A percentile compares a stretch with the other conserved stretches of the same genome.
Conservation (phyloP, 331 rosid genomes). For the Quercus tomentella region DNA sequence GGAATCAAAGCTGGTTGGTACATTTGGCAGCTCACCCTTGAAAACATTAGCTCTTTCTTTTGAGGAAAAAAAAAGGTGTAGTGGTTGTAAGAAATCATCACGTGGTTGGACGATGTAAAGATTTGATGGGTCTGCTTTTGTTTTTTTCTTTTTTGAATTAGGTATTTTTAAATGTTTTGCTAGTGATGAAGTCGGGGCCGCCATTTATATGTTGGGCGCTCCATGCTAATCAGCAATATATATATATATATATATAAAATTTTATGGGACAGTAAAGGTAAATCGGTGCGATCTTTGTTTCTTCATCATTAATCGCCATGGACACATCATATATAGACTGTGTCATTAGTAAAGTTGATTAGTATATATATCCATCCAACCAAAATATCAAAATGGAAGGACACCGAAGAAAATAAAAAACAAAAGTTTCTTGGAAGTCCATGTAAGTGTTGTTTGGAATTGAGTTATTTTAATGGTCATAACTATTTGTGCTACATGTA, state of each 20-base stretch:
- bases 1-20: constrained; percentile 6
- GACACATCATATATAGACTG: not conserved
- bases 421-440: too few relatives aligned
- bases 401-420: not conserved
- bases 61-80: constrained; percentile 7
- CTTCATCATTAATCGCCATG: not conserved
- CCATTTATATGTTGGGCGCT: not conserved
- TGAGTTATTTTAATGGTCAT: too few relatives aligned
- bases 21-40: constrained; percentile 7
- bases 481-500: too few relatives aligned
- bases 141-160: not conserved
- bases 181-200: not conserved
- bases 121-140: constrained; percentile 4
- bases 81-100: constrained; percentile 27
- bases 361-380: not conserved
- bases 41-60: not conserved
- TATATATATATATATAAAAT: not conserved
- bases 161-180: not conserved
- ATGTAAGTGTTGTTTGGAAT: too few relatives aligned
- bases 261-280: not conserved
- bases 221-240: not conserved
- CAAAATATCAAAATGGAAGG: not conserved
- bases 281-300: not conserved
- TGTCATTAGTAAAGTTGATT: too few relatives aligned
- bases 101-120: constrained; percentile 47